Base-by-base conservation (phyloP, 345 rosid genomes). In the Microcos paniculata region DNA sequence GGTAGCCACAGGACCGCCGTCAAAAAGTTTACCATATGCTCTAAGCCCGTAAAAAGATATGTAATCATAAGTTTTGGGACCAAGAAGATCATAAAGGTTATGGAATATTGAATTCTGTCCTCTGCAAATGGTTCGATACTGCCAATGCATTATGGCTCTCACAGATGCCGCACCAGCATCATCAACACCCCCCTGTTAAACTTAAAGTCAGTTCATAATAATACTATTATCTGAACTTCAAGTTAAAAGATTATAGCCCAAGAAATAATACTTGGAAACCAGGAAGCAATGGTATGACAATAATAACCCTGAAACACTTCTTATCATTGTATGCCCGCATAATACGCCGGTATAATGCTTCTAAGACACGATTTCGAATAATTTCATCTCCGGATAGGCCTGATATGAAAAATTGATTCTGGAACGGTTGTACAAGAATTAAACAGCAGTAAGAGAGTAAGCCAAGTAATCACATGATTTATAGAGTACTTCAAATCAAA, bases 81-180 rank as follows among this genome's bases (percentile, higher is more conserved):
- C 99, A 73, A 96, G 85, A 80, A 87, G 82, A 55, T 89, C 85
- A 80, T 76, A 79, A 76, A 96, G 96, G 76, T 90, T 90, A 76
- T 92, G 90, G 83, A 96, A 84, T 83, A 96, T 91, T 23, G 99
- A 96, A 84, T 85, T 84, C 24, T 85, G 97, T 82, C 98, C 98
- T 84, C 97, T 86, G 88, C 88, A 89, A 75, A 96, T 92, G 80
- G 99, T 96, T 81, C 98, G 89, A 84, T 94, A 88, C 85, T 96
- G 99, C 98, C 98, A 96, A 79, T 96, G 98, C 98, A 96, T 91
- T 82, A 94, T 94, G 77, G 99, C 98, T 92, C 98, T 92, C 31
- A 96, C 97, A 82, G 98, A 90, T 70, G 99, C 98, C 10, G 98
- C 98, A 69, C 98, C 98, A 75, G 89, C 83, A 87, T 94, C 99